Evolutionary conservation across 202 grass and related monocot species (phyloP), one percentile per base, ranked within the genome.

Genomic region (Setaria italica): DNA sequence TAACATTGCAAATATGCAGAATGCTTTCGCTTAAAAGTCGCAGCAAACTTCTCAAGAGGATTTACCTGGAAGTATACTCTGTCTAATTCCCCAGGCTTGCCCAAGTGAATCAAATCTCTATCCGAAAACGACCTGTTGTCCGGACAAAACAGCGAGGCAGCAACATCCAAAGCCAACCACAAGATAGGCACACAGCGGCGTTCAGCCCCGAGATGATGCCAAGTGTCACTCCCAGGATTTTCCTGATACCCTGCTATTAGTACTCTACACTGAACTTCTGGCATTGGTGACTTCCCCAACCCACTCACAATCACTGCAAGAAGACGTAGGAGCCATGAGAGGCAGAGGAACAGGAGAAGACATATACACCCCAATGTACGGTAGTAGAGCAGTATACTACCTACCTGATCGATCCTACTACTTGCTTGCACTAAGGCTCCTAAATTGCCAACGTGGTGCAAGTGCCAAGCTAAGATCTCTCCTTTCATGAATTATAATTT

Each of bases 401-500:
- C 9, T 49, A 30, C 6, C 13, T 21, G 50, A 70, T 32, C 16
- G 25, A 25, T 25, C 25, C 19, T 15, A 59, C 42, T 43, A 32
- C 76, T 58, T 74, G 58, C 74, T 32, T 25, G 25, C 25, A 64
- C 73, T 20, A 56, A 34, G 45, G 41, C 78, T 62, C 0, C 12
- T 16, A n/a, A 15, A 50, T 74, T 65, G 46, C 77, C 78, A 77
- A 45, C 7, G 68, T 29, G 67, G 20, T 71, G 68, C 83, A 71
- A 72, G 78, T 55, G 11, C 77, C 83, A 78, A 54, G 11, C 77
- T 78, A 78, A 54, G 35, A 59, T 4, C 81, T 55, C 20, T 12
- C 60, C 50, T 34, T 85, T 92, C 72, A 97, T 91, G 87, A 90
- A 92, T 66, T 90, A 62, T 51, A 86, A 30, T 20, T 74, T 74